phyloP scores from a whole-genome alignment of 176 grass and related monocot species.

The Cenchrus fungigraminus region DNA sequence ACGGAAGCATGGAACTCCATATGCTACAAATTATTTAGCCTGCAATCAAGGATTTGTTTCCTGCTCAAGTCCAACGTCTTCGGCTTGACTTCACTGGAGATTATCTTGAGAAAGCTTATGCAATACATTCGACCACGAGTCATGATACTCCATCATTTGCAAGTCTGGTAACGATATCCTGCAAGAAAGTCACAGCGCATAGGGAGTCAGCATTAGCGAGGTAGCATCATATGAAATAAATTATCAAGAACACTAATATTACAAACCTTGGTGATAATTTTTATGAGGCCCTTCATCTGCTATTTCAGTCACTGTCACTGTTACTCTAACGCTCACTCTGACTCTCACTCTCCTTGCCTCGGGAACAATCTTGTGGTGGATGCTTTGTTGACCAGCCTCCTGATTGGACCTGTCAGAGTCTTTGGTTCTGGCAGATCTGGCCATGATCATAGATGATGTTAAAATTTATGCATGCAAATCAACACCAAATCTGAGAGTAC shows the following conservation, averaged over 20 bases:
- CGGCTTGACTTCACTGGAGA: not conserved
- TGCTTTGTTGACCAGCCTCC: not conserved
- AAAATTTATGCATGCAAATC: too few species aligned
- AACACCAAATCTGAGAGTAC: too few species aligned
- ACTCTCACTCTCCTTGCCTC: not conserved
- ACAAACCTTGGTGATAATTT: not conserved
- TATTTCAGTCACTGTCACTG: not conserved
- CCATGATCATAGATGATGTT: too few species aligned
- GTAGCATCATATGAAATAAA: not conserved
- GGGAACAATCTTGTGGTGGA: not conserved
- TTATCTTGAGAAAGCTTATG: not conserved
- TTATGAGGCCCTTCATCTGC: too few species aligned
- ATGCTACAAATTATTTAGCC: not conserved
- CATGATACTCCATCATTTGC: too few species aligned
- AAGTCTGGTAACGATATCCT: too few species aligned
- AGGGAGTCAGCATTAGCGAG: not conserved
- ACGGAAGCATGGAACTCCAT: too few species aligned
- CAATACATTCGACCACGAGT: not conserved
- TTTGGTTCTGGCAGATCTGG: too few species aligned
- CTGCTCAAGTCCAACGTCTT: not conserved
- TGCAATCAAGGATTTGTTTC: not conserved
- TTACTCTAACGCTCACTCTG: too few species aligned
- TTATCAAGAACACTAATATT: not conserved
- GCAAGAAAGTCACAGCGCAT: too few species aligned
- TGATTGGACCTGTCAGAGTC: not conserved